Evolutionary conservation across 2,329 filamentous ascomycete genomes (phyloP), one percentile per base, ranked within the genome.

Genomic region (Fusarium sp.): DNA sequence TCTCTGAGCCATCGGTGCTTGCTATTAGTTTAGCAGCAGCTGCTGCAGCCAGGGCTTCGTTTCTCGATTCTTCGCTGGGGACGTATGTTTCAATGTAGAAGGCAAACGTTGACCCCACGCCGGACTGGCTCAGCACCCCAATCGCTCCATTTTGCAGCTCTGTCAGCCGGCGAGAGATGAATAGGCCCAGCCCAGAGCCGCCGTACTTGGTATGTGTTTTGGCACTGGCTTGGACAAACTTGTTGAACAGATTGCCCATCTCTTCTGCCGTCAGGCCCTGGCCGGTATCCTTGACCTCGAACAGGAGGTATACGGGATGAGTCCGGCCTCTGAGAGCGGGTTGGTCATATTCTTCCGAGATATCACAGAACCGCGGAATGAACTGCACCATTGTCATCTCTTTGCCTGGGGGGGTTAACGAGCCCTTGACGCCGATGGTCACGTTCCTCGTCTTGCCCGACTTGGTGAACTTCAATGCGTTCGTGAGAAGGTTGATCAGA

Each of bases 131-230:
- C 2, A 89, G 86, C 7, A 96, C 92, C 2, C 93, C 94, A 56
- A 97, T 95, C 69, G 94, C 91, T 5, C 94, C 94, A 22, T 93
- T 93, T 80, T 95, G 93, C 13, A 96, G 85, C 79, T 96, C 94
- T 0, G 93, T 94, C n/a, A 97, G 86, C 64, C 94, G 90, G 27
- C 93, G 88, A 40, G 91, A 94, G 73, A 96, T 95, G 81, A 95
- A 96, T 0, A 96, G 85, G 0, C 94, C 94, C 1, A 97, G 86
- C 0, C 94, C 94, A 0, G 91, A 94, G 0, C 94, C 94, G 25
- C 94, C 94, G 74, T 96, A 95, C 75, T 94, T 91, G 18, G 94
- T 91, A 74, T 95, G 93, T 0, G 93, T 95, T 59, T 90, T 90
- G 2, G 93, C 92, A 25, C 90, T 94, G 1, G 93, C 93, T 82